Evolutionary conservation across 2,329 filamentous ascomycete species (phyloP).

Genomic region (Parastagonospora avenae): DNA sequence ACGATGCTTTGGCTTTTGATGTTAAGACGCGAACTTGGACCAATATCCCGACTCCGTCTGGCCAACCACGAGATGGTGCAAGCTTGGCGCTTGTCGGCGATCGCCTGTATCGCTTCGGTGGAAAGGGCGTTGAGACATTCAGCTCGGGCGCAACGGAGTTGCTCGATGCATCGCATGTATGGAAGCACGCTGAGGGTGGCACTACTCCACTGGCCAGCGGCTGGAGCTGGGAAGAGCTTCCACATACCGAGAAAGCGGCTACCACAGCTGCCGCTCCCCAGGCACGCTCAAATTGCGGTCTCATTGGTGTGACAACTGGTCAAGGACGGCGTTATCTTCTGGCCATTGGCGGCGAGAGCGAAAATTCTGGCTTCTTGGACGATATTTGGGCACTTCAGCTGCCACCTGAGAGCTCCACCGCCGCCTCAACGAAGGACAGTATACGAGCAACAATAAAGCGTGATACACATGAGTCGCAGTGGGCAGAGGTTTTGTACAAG

Average conservation of each 20-base stretch:
- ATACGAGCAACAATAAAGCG: slow-evolving; percentile 52
- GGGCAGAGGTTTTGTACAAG: slow-evolving; percentile 57
- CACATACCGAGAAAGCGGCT: slow-evolving; percentile 17
- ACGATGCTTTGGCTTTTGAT: slow-evolving; percentile 60
- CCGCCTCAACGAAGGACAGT: slow-evolving; percentile 57
- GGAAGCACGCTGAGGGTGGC: slow-evolving; percentile 42
- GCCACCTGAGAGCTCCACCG: slow-evolving; percentile 52
- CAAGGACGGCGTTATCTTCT: slow-evolving; percentile 60
- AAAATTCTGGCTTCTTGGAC: slow-evolving; percentile 32
- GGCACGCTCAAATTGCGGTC: slow-evolving; percentile 50
- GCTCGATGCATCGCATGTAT: slow-evolving; percentile 43
- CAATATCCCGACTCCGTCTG: slow-evolving; percentile 53
- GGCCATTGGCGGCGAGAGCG: slow-evolving; percentile 54
- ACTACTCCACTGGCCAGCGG: slow-evolving; percentile 41
- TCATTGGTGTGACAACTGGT: slow-evolving; percentile 57
- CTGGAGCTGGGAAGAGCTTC: slow-evolving; percentile 41
- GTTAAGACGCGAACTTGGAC: slow-evolving; percentile 56
- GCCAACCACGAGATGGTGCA: slow-evolving; percentile 41
- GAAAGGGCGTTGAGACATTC: slow-evolving; percentile 33
- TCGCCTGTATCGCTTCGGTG: slow-evolving; percentile 55
- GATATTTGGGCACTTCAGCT: slow-evolving; percentile 62
- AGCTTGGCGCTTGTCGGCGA: slow-evolving; percentile 53
- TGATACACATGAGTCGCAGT: slow-evolving; percentile 55
- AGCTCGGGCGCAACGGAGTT: slow-evolving; percentile 27
- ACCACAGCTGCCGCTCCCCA: slow-evolving; percentile 38